phyloP scores from a whole-genome alignment of 192 early-diverging fungal species.

The Pilaira anomala region DNA sequence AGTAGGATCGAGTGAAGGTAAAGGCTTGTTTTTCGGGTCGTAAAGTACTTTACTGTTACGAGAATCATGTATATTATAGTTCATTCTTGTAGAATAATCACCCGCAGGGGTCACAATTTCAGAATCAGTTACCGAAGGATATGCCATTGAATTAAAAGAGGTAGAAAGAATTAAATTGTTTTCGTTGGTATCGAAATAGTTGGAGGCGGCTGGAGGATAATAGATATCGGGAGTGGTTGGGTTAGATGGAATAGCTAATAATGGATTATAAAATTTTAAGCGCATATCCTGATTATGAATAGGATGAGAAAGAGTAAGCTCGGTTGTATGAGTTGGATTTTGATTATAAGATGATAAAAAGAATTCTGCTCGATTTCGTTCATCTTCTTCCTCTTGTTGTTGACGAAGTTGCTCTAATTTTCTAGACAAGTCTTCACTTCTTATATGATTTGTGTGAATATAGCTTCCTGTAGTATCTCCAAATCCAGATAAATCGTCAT shows the following conservation, averaged over 20 bases:
- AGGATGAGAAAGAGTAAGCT: no score
- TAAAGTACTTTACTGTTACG: no score
- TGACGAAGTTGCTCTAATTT: slow-evolving; percentile 25
- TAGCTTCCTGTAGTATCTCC: neutral
- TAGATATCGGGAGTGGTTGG: neutral
- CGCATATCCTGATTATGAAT: neutral
- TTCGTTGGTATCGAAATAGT: no score
- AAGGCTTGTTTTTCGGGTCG: no score
- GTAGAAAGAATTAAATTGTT: no score
- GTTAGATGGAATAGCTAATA: neutral
- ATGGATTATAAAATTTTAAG: slow-evolving; percentile 1
- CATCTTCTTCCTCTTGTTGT: slow-evolving; percentile 35
- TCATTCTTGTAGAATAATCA: no score
- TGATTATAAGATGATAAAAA: slow-evolving; percentile 9
- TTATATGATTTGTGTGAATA: neutral
- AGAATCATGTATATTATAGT: no score
- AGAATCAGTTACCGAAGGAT: no score
- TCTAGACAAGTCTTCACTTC: neutral
- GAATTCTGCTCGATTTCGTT: slow-evolving; percentile 21
- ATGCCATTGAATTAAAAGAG: no score
- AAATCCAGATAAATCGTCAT: slow-evolving; percentile 5
- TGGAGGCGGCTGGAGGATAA: neutral
- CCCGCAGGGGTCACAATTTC: no score
- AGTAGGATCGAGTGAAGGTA: no score
- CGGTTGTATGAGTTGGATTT: neutral